Conservation (phyloP, 768 basidiomycete species). For the Agaricus sinodeliciosus region DNA sequence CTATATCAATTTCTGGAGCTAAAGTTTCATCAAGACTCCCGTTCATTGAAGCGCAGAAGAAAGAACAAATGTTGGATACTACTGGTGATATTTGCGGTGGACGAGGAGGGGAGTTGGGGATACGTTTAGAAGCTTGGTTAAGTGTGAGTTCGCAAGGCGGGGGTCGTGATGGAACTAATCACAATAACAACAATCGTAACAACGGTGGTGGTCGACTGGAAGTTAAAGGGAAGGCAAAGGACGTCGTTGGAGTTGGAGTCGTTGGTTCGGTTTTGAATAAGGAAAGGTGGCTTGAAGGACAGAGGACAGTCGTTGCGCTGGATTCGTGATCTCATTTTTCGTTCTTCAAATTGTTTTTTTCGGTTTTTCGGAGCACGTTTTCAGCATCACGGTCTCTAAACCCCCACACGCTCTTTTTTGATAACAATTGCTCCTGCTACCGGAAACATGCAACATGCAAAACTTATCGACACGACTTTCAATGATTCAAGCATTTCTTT, state of each 20-base stretch:
- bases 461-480: too few relatives aligned
- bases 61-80: slow-evolving; percentile 62
- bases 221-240: not conserved
- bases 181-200: slow-evolving; percentile 14
- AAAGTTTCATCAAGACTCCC: slow-evolving; percentile 40
- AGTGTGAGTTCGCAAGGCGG: slow-evolving; percentile 30
- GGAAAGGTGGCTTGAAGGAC: slow-evolving; percentile 10
- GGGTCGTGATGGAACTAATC: not conserved
- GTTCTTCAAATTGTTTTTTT: not conserved
- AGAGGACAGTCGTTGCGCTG: slow-evolving; percentile 4
- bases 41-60: slow-evolving; percentile 54
- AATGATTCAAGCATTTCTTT: too few relatives aligned
- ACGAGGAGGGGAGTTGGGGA: slow-evolving; percentile 69
- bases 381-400: too few relatives aligned
- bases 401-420: too few relatives aligned
- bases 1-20: slow-evolving; percentile 8
- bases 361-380: too few relatives aligned
- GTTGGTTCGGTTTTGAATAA: slow-evolving; percentile 6
- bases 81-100: slow-evolving; percentile 78
- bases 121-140: slow-evolving; percentile 72
- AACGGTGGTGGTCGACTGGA: slow-evolving; percentile 28
- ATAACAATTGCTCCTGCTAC: too few relatives aligned
- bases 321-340: not conserved
- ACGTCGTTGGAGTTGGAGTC: not conserved
- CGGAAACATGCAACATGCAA: too few relatives aligned